phyloP scores from a whole-genome alignment of 305 asterid genomes.

The Fraxinus platypoda region DNA sequence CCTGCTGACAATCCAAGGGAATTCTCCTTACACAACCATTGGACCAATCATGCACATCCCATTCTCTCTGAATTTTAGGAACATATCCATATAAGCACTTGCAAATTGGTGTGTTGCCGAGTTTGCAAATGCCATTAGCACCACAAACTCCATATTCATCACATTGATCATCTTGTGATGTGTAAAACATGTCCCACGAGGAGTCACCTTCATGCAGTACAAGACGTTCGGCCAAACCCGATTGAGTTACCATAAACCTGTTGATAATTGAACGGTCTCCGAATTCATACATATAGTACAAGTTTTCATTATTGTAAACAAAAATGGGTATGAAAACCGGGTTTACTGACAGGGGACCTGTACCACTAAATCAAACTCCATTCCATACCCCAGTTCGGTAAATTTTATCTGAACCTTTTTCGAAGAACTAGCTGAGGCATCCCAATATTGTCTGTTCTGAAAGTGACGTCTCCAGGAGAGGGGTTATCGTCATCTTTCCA shows the following conservation, averaged over 20 bases:
- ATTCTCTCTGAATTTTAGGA: constrained; percentile 9
- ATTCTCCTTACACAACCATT: constrained; percentile 21
- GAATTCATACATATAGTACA: constrained; percentile 15
- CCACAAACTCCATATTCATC: constrained; percentile 33
- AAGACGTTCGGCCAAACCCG: constrained; percentile 22
- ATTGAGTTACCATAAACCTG: constrained; percentile 7
- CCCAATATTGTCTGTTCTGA: constrained; percentile 20
- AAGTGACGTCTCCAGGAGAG: constrained; percentile 27
- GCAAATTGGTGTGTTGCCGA: constrained; percentile 26
- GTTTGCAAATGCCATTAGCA: constrained; percentile 33
- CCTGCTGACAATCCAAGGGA: constrained; percentile 18
- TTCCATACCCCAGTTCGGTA: constrained; percentile 37
- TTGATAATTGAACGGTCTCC: constrained; percentile 10
- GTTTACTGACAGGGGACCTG: not conserved
- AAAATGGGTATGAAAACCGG: not conserved
- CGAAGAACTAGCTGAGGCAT: constrained; percentile 14
- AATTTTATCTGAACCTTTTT: not conserved
- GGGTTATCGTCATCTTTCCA: constrained; percentile 28
- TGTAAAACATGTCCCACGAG: constrained; percentile 17
- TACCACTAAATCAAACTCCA: constrained; percentile 33
- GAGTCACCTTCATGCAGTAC: constrained; percentile 18
- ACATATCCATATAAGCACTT: constrained; percentile 19
- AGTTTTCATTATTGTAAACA: not conserved
- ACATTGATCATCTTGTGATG: constrained; percentile 25
- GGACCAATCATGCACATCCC: constrained; percentile 21